phyloP scores from a whole-genome alignment of 306 rosid species.

The Trifolium fragiferum region DNA sequence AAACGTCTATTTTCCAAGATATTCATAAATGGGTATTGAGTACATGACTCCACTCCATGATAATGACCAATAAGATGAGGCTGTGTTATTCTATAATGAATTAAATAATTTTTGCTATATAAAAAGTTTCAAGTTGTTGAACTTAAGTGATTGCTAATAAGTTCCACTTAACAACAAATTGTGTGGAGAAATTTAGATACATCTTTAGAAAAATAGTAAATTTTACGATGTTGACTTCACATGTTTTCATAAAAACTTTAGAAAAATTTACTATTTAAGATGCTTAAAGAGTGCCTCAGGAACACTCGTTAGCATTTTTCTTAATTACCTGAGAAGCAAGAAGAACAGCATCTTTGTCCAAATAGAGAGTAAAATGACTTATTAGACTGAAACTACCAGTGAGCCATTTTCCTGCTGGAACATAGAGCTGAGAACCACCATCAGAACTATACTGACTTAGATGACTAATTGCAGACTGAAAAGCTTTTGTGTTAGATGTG shows the following conservation, averaged over 20 bases:
- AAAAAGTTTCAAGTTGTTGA: no score
- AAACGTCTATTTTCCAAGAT: background rate
- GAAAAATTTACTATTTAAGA: no score
- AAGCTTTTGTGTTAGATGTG: slow-evolving; percentile 80
- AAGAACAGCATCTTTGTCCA: slow-evolving; percentile 76
- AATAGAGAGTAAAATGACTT: slow-evolving; percentile 79
- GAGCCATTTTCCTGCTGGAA: slow-evolving; percentile 87
- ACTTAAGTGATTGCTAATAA: no score
- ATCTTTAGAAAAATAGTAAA: no score
- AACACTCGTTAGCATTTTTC: slow-evolving; percentile 25
- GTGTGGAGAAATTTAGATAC: no score
- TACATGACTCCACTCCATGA: background rate
- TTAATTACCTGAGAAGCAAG: slow-evolving; percentile 92
- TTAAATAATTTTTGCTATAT: no score
- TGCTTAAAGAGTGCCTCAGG: no score
- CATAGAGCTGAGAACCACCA: slow-evolving; percentile 77
- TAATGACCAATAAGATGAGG: background rate
- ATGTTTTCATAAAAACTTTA: no score
- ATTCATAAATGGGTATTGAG: background rate
- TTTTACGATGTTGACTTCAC: no score
- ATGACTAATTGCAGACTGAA: slow-evolving; percentile 61
- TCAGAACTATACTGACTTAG: slow-evolving; percentile 63
- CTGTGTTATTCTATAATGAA: no score
- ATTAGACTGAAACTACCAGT: slow-evolving; percentile 81
- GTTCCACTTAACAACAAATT: no score